A percentile compares a stretch with the other conserved stretches of the same genome.
phyloP scores from a whole-genome alignment of 2,329 filamentous ascomycete species.

The Colletotrichum ledebouriae region DNA sequence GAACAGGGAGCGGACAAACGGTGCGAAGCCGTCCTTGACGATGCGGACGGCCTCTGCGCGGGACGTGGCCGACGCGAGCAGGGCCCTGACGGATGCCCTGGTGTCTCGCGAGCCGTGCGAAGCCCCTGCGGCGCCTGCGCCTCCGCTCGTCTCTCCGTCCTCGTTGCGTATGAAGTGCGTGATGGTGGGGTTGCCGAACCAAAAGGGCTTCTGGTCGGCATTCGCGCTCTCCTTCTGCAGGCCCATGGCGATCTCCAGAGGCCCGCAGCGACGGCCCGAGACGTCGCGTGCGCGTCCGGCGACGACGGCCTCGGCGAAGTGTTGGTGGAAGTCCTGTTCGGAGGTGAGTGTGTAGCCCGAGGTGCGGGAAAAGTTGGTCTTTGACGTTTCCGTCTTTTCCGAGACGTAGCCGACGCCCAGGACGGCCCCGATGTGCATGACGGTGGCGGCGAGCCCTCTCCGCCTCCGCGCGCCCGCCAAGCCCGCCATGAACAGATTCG shows the following conservation, averaged over 20 bases:
- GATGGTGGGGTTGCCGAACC: constrained; percentile 11
- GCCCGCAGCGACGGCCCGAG: background rate
- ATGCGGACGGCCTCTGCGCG: too few species aligned
- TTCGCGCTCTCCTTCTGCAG: constrained; percentile 3
- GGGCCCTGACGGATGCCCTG: too few species aligned
- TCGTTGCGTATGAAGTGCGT: constrained; percentile 1
- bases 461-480: constrained; percentile 52
- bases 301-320: constrained; percentile 58
- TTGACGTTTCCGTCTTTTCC: constrained; percentile 29
- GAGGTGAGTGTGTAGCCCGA: constrained; percentile 37
- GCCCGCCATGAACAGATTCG: constrained; percentile 57
- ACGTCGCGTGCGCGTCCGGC: constrained; percentile 46
- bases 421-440: constrained; percentile 55
- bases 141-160: background rate
- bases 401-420: constrained; percentile 58
- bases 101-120: too few species aligned
- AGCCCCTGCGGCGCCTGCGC: too few species aligned
- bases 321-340: constrained; percentile 53
- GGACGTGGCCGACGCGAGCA: too few species aligned
- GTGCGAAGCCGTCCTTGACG: too few species aligned
- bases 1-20: too few species aligned
- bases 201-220: background rate
- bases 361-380: constrained; percentile 21
- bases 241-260: background rate
- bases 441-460: constrained; percentile 54